These are phyloP conservation scores for Cryptosporidium felis DNA, from an alignment of 169 alveolate genomes.

Conservation along the genomic window DNA sequence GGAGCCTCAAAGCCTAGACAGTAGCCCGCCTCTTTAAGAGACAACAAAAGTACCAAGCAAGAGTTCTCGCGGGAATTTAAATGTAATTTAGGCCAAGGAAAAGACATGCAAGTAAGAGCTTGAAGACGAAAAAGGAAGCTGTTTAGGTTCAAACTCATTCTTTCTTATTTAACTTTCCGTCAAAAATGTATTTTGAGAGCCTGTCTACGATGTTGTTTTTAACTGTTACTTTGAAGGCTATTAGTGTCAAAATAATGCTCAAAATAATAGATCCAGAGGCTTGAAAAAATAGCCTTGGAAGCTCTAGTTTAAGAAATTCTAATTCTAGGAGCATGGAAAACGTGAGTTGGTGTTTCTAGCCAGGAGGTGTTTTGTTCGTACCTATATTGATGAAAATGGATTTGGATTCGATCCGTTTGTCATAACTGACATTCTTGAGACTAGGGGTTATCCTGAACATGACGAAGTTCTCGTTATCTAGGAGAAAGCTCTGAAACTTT, in stretches of 20 bases:
- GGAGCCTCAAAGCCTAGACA: too few relatives aligned
- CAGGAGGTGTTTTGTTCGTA: neutral
- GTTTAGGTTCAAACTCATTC: neutral
- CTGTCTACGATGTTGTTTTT: neutral
- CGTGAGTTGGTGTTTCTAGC: neutral
- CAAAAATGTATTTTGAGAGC: slow-evolving; percentile 13
- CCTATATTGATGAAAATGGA: slow-evolving; percentile 9
- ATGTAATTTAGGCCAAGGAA: too few relatives aligned
- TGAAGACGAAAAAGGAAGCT: neutral
- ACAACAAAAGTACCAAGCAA: too few relatives aligned
- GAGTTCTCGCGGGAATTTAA: too few relatives aligned
- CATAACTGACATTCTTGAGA: slow-evolving; percentile 8
- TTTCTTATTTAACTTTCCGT: neutral
- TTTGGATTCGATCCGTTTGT: neutral
- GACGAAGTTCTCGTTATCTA: neutral
- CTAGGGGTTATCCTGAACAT: neutral
- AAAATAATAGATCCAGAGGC: neutral
- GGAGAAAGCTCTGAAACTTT: neutral
- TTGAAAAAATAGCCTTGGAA: neutral
- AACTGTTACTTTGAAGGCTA: neutral
- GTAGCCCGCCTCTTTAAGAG: too few relatives aligned
- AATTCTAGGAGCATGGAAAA: neutral
- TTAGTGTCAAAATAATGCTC: neutral
- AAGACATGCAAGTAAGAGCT: too few relatives aligned
- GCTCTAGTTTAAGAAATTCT: neutral